A percentile compares a stretch with the other conserved stretches of the same genome.
Conservation (phyloP, 2,329 filamentous ascomycete genomes). For the Aspergillus quadricinctus region DNA sequence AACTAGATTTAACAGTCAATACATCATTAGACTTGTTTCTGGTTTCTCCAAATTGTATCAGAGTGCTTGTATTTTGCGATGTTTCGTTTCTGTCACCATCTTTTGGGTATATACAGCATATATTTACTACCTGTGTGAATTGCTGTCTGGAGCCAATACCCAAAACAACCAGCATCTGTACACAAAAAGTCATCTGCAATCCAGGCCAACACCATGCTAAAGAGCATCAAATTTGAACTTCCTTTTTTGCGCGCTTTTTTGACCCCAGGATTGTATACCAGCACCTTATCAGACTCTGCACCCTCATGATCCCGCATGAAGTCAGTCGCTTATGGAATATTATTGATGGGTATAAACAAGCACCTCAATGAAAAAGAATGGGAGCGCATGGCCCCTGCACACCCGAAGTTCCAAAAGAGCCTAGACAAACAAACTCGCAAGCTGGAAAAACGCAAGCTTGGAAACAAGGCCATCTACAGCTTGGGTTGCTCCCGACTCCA, state of each 20-base stretch:
- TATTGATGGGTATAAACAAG: not conserved
- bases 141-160: not conserved
- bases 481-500: constrained; percentile 57
- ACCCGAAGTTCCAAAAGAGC: not conserved
- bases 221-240: not conserved
- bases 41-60: not conserved
- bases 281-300: not conserved
- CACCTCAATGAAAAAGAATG: not conserved
- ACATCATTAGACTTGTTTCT: not conserved
- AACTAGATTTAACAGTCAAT: not conserved
- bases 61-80: not conserved
- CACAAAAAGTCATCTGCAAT: not conserved
- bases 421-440: constrained; percentile 15
- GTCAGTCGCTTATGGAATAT: not conserved
- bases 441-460: not conserved
- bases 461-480: constrained; percentile 38
- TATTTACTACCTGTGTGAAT: not conserved
- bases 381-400: not conserved
- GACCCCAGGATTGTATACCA: not conserved
- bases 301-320: not conserved
- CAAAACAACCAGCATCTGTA: not conserved
- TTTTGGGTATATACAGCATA: not conserved
- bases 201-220: not conserved
- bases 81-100: not conserved
- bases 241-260: not conserved